Evolutionary conservation across 352 stramenopile species (phyloP).

Genomic region (Phytophthora multivora): DNA sequence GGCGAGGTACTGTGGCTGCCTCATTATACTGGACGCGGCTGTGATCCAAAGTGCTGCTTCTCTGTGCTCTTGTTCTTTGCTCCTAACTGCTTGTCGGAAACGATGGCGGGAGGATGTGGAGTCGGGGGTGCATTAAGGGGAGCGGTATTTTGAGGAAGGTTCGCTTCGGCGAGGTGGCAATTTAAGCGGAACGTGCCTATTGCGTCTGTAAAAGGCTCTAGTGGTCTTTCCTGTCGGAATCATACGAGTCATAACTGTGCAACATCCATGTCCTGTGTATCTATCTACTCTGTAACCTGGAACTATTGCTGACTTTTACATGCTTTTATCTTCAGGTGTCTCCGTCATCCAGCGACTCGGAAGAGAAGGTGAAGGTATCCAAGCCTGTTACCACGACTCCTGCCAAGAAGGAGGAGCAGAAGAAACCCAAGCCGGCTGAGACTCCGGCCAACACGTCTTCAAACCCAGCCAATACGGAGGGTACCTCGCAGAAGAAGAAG

Average conservation of each 20-base stretch:
- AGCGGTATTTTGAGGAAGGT: constrained; percentile 26
- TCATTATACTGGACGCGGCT: constrained; percentile 29
- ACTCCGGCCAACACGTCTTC: constrained; percentile 10
- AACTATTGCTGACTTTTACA: constrained; percentile 16
- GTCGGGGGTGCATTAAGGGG: constrained; percentile 1
- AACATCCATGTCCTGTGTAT: constrained; percentile 58
- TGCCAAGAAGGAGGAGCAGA: constrained; percentile 45
- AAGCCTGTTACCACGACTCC: constrained; percentile 12
- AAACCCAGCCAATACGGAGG: constrained; percentile 7
- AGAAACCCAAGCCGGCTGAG: constrained; percentile 25
- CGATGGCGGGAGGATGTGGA: constrained; percentile 25
- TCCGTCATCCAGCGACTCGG: constrained; percentile 45
- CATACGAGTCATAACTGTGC: constrained; percentile 94
- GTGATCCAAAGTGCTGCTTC: constrained; percentile 27
- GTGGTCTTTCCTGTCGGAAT: constrained; percentile 83
- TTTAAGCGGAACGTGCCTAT: constrained; percentile 37
- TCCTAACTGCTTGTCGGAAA: constrained; percentile 40
- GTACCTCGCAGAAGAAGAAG: constrained; percentile 57
- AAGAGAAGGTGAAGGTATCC: constrained; percentile 42
- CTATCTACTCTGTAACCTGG: constrained; percentile 5
- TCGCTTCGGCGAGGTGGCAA: constrained; percentile 34
- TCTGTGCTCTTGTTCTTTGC: constrained; percentile 16
- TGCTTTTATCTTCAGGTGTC: constrained; percentile 16
- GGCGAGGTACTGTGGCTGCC: constrained; percentile 40
- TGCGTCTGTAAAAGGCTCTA: constrained; percentile 69